Percentiles rank a stretch among this genome's conserved stretches.
These are phyloP conservation scores for Jaltomata sinuosa DNA, from an alignment of 257 asterid species.

Conservation along the genomic window DNA sequence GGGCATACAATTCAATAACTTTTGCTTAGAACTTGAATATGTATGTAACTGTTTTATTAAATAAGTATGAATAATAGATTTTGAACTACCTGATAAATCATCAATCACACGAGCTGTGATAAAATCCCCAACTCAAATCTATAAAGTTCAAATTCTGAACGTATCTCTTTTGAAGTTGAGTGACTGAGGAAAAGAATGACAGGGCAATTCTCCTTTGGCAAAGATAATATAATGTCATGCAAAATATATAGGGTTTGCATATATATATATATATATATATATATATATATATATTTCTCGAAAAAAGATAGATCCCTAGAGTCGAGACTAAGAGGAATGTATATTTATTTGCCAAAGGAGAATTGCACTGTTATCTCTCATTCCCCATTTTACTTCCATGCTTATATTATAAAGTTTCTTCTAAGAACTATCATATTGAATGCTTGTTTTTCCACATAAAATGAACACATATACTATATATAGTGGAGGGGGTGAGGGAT, in stretches of 20 bases:
- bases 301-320: too few relatives aligned
- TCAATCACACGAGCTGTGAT: background rate
- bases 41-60: background rate
- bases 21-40: background rate
- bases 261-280: too few relatives aligned
- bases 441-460: background rate
- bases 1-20: background rate
- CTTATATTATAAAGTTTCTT: background rate
- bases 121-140: background rate
- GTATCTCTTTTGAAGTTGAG: too few relatives aligned
- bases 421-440: background rate
- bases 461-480: background rate
- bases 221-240: background rate
- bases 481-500: background rate
- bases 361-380: background rate
- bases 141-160: background rate
- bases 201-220: constrained; percentile 92
- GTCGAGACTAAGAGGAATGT: too few relatives aligned
- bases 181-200: constrained; percentile 21
- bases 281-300: background rate
- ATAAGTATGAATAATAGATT: background rate
- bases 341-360: background rate
- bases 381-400: background rate
- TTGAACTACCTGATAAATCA: background rate
- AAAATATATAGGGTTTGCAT: background rate